Percentiles rank a stretch among this genome's conserved stretches.
Evolutionary conservation across 495 filamentous ascomycete species (phyloP).

Genomic region (Glonium stellatum): DNA sequence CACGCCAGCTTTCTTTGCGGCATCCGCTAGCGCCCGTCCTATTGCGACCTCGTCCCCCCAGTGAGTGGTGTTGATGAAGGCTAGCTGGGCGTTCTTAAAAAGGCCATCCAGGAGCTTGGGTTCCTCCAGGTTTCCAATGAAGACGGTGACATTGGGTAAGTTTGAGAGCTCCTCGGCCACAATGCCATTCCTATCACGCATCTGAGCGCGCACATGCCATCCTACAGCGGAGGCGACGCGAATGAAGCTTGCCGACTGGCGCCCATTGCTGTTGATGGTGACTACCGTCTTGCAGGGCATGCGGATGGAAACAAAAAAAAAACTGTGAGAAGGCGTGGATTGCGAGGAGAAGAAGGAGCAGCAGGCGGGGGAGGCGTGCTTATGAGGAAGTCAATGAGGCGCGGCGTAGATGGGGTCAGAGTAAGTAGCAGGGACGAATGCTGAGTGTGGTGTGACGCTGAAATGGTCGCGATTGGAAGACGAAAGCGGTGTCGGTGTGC

Average conservation of each 20-base stretch:
- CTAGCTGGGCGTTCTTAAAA: constrained; percentile 75
- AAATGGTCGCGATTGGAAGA: background rate
- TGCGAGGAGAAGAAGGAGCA: too few species aligned
- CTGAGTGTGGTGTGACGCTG: background rate
- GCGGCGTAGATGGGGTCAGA: background rate
- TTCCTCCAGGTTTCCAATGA: constrained; percentile 75
- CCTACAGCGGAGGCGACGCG: constrained; percentile 87
- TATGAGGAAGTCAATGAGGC: background rate
- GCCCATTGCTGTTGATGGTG: constrained; percentile 85
- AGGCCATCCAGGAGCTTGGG: constrained; percentile 63
- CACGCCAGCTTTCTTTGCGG: constrained; percentile 76
- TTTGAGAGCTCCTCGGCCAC: constrained; percentile 73
- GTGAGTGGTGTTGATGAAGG: constrained; percentile 98
- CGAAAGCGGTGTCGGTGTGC: constrained; percentile 2
- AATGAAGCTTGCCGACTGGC: constrained; percentile 89
- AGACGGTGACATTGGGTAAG: constrained; percentile 76
- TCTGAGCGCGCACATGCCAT: constrained; percentile 81
- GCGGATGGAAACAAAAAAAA: background rate
- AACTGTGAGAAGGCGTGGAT: background rate
- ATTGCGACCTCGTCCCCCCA: constrained; percentile 91
- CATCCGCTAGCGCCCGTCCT: constrained; percentile 78
- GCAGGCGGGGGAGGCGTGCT: too few species aligned
- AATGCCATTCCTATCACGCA: constrained; percentile 72
- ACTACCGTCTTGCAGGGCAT: constrained; percentile 58
- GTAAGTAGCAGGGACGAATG: background rate